Conservation (phyloP, 2,329 filamentous ascomycete genomes). For the Ceratocystis harringtonii region DNA sequence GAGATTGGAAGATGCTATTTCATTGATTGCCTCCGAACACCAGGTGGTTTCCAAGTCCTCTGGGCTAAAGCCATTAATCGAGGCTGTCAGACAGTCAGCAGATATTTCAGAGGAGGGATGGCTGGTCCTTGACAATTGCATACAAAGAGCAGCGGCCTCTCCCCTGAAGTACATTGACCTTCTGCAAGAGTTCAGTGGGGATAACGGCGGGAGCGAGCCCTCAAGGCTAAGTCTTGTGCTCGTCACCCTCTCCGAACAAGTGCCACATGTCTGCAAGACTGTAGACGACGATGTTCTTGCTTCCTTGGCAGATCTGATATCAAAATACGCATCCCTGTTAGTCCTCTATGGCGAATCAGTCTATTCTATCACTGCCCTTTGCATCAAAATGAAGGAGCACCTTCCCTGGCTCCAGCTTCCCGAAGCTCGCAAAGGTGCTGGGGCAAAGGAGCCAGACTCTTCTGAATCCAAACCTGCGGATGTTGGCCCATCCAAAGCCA, state of each 20-base stretch:
- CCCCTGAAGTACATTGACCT: constrained; percentile 74
- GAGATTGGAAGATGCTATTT: constrained; percentile 12
- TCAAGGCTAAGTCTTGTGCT: constrained; percentile 43
- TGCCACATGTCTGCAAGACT: constrained; percentile 49
- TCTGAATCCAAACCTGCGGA: constrained; percentile 4
- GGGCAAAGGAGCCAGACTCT: background rate
- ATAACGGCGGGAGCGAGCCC: constrained; percentile 21
- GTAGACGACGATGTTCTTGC: constrained; percentile 30
- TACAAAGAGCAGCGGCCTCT: constrained; percentile 55
- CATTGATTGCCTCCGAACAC: constrained; percentile 13
- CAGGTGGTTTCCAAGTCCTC: constrained; percentile 15
- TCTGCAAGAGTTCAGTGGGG: constrained; percentile 34
- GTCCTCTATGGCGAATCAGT: constrained; percentile 34
- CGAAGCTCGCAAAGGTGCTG: constrained; percentile 3
- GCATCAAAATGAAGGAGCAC: constrained; percentile 23
- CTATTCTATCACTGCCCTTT: constrained; percentile 21
- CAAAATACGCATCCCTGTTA: constrained; percentile 39
- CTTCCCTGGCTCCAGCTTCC: constrained; percentile 20
- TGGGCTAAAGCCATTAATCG: constrained; percentile 12
- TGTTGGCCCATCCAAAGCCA: background rate
- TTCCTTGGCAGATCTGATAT: constrained; percentile 43
- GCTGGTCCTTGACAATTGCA: constrained; percentile 68
- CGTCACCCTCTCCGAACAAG: constrained; percentile 60
- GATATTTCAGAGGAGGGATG: constrained; percentile 36
- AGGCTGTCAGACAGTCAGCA: constrained; percentile 16